Evolutionary conservation across 139 green algal genomes (phyloP), one percentile per base, ranked within the genome.

Genomic region (Coccomyxa sp.): DNA sequence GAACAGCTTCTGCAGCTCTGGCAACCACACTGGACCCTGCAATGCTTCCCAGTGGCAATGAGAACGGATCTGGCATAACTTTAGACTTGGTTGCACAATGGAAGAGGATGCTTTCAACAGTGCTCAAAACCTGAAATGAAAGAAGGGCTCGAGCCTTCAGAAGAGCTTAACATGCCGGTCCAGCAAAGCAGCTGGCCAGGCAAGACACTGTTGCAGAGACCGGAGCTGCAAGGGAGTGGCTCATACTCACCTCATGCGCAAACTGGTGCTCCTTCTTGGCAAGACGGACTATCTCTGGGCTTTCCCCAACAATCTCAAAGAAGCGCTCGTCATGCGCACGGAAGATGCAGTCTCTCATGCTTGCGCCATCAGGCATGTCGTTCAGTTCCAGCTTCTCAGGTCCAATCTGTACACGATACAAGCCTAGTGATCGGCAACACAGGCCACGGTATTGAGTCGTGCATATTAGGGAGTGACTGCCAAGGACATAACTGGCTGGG

Each of bases 1-100:
- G 64, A 71, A 71, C 24, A 71, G 5, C 14, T 36, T 71, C 64
- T 34, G 2, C 27, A 71, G 27, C 24, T 22, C 7, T 10, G 64
- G 64, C 64, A 71, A 29, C 64, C 64, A 71, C 64, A 71, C 64
- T 38, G 64, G 64, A 18, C 64, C 64, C 64, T 71, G 64, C n/a
- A 5, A 10, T 22, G 24, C 24, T 70, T 12, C 64, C 50, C 22
- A 64, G 50, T 12, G n/a, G n/a, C n/a, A n/a, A n/a, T n/a, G n/a
- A n/a, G n/a, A n/a, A n/a, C n/a, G n/a, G n/a, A n/a, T n/a, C n/a
- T n/a, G n/a, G n/a, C n/a, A 3, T 64, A 18, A 18, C 5, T 6
- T 64, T 2, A 64, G 2, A 31, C 50, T 31, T 18, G 50, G 44
- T 18, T 6, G 50, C 3, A 31, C 50, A 31, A 31, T 1, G 18